Conservation (phyloP, 2,329 filamentous ascomycete species). For the Dothiorella sarmentorum region DNA sequence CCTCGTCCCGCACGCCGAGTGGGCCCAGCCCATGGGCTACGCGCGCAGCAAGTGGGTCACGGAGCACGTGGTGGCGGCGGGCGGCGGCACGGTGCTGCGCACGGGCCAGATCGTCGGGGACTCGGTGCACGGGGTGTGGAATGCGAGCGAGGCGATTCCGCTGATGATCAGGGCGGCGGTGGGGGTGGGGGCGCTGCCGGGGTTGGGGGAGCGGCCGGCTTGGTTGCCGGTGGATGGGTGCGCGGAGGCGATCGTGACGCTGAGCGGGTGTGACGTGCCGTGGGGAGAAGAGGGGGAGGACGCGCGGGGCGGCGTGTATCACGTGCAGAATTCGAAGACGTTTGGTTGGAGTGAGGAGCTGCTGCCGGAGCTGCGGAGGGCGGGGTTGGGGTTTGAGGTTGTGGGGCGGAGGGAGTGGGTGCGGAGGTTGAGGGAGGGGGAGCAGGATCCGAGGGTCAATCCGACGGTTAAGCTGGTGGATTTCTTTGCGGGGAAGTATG, state of each 20-base stretch:
- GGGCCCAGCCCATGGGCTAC: conserved; percentile 52
- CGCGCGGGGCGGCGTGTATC: conserved; percentile 34
- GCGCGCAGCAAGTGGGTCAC: conserved; percentile 50
- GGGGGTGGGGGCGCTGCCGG: conserved; percentile 46
- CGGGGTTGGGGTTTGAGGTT: conserved; percentile 36
- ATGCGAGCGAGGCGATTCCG: conserved; percentile 49
- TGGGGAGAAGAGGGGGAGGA: not conserved
- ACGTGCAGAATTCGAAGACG: conserved; percentile 49
- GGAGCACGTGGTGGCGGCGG: conserved; percentile 41
- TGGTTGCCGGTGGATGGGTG: conserved; percentile 43
- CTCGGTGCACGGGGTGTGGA: conserved; percentile 46
- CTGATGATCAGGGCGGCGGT: conserved; percentile 47
- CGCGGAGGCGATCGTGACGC: conserved; percentile 41
- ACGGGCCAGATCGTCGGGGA: conserved; percentile 50
- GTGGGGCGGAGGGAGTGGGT: conserved; percentile 23
- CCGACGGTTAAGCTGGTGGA: conserved; percentile 53
- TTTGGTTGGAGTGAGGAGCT: conserved; percentile 54
- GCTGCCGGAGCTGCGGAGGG: conserved; percentile 47
- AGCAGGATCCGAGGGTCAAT: conserved; percentile 43
- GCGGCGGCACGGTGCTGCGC: conserved; percentile 35
- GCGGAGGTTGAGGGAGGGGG: conserved; percentile 33
- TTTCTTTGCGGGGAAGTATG: conserved; percentile 54
- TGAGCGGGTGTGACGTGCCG: conserved; percentile 21
- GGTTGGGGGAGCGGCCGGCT: conserved; percentile 39
- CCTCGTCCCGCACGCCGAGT: conserved; percentile 32